Evolutionary conservation across 306 rosid species (phyloP), one percentile per base, ranked within the genome.

Genomic region (Quercus berberidifolia): DNA sequence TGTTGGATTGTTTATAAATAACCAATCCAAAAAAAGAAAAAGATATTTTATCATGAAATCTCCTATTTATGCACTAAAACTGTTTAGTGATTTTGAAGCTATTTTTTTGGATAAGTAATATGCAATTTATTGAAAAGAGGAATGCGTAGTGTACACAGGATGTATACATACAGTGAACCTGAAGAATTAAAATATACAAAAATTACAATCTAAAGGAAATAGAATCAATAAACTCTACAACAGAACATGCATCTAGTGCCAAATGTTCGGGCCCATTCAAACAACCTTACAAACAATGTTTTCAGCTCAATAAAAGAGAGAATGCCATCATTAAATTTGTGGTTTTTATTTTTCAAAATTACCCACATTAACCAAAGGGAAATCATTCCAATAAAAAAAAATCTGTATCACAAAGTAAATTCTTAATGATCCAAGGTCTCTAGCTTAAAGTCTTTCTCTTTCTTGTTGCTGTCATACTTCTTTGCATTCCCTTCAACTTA

Each of bases 391-490:
- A 28, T 59, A 65, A 71, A 54, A 55, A 13, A 71, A 52, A 55
- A 71, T 65, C 69, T 25, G 17, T 28, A 23, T 14, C 38, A 26
- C 19, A 62, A 31, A 28, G 19, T 62, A 13, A 13, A 62, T 17
- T 26, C 38, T 9, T 62, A 62, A 14, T 62, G 41, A 62, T 58
- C 28, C 26, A 35, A 72, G 77, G 55, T 72, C 23, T 62, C 65
- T 60, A 69, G 54, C 71, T 58, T 58, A 67, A 79, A 69, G n/a
- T 69, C n/a, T 26, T 68, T 73, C 20, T 65, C 60, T 56, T 62
- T 67, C 68, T 80, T 33, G 55, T 83, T 69, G 15, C 14, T 80
- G 51, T 31, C 55, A 55, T 72, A 64, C 46, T 79, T 78, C 60
- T 76, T 78, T 57, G 30, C 57, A 38, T 13, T 63, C 78, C n/a